Percentiles rank a stretch among this genome's conserved stretches.
Conservation (phyloP, 768 basidiomycete genomes). For the Pleurotus cornucopiae region DNA sequence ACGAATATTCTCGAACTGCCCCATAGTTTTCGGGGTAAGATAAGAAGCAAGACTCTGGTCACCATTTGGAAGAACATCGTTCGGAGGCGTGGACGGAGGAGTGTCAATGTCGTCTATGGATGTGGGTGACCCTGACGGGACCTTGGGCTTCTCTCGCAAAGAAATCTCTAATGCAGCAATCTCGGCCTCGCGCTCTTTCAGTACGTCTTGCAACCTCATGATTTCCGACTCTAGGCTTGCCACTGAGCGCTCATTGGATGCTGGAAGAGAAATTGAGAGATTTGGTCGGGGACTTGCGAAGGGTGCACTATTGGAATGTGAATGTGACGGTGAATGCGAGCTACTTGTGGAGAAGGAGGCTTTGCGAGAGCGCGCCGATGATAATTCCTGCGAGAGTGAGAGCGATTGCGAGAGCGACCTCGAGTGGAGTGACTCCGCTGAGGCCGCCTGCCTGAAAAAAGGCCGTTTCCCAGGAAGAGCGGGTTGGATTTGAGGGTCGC, state of each 20-base stretch:
- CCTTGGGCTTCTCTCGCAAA: slow-evolving; percentile 32
- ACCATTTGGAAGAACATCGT: slow-evolving; percentile 16
- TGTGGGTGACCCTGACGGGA: slow-evolving; percentile 14
- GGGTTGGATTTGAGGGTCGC: slow-evolving; percentile 33
- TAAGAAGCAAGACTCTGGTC: slow-evolving; percentile 21
- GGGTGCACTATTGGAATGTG: slow-evolving; percentile 37
- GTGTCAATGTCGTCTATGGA: slow-evolving; percentile 12
- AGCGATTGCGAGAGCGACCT: slow-evolving; percentile 92
- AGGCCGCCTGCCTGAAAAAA: slow-evolving; percentile 89
- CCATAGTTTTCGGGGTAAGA: slow-evolving; percentile 68
- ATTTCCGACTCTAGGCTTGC: slow-evolving; percentile 91
- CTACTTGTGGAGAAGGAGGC: slow-evolving; percentile 74
- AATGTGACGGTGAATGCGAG: slow-evolving; percentile 55
- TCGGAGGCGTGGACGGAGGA: slow-evolving; percentile 8
- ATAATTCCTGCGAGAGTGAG: slow-evolving; percentile 97
- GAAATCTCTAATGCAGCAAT: slow-evolving; percentile 70
- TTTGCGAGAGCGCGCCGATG: slow-evolving; percentile 83
- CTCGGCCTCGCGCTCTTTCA: slow-evolving; percentile 90
- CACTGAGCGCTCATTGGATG: slow-evolving; percentile 66
- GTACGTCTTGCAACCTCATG: slow-evolving; percentile 89
- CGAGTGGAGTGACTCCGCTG: slow-evolving; percentile 83
- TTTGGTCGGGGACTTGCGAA: slow-evolving; percentile 42
- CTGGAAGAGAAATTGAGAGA: slow-evolving; percentile 53
- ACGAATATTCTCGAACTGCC: slow-evolving; percentile 73
- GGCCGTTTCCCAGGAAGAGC: slow-evolving; percentile 57